A percentile compares a stretch with the other conserved stretches of the same genome.
These are phyloP conservation scores for Orbilia blumenaviensis DNA, from an alignment of 2,329 filamentous ascomycete species.

Conservation along the genomic window DNA sequence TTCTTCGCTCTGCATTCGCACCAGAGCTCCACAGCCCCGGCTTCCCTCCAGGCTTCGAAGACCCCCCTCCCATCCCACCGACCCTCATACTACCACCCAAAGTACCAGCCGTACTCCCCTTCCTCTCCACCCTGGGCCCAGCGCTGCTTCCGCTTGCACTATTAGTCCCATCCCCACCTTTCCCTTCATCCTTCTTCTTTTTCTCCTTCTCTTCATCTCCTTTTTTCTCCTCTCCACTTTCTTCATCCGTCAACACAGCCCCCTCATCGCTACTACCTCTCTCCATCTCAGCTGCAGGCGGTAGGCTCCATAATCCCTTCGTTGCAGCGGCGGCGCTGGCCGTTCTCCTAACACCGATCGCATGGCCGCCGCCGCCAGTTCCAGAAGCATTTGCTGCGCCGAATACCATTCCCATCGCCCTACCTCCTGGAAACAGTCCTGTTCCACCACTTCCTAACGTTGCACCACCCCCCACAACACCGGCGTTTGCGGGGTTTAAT, in stretches of 20 bases:
- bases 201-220: slow-evolving; percentile 11
- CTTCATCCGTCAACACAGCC: slow-evolving; percentile 43
- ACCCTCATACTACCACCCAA: slow-evolving; percentile 6
- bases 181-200: background rate
- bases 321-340: slow-evolving; percentile 46
- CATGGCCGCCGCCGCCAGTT: slow-evolving; percentile 23
- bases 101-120: slow-evolving; percentile 20
- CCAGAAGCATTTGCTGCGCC: slow-evolving; percentile 11
- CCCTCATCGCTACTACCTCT: slow-evolving; percentile 45
- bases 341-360: slow-evolving; percentile 51
- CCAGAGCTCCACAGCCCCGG: slow-evolving; percentile 33
- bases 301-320: slow-evolving; percentile 43
- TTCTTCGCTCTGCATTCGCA: slow-evolving; percentile 13
- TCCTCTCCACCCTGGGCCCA: background rate
- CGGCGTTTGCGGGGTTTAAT: background rate
- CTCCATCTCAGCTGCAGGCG: slow-evolving; percentile 36
- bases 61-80: background rate
- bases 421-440: slow-evolving; percentile 25
- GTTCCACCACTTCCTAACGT: background rate
- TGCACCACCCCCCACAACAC: background rate
- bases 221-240: slow-evolving; percentile 43
- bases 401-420: slow-evolving; percentile 51
- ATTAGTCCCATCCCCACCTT: background rate
- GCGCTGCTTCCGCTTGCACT: background rate
- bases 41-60: background rate